A percentile compares a stretch with the other conserved stretches of the same genome.
Evolutionary conservation across 257 asterid genomes (phyloP).

Genomic region (Thymus quinquecostatus): DNA sequence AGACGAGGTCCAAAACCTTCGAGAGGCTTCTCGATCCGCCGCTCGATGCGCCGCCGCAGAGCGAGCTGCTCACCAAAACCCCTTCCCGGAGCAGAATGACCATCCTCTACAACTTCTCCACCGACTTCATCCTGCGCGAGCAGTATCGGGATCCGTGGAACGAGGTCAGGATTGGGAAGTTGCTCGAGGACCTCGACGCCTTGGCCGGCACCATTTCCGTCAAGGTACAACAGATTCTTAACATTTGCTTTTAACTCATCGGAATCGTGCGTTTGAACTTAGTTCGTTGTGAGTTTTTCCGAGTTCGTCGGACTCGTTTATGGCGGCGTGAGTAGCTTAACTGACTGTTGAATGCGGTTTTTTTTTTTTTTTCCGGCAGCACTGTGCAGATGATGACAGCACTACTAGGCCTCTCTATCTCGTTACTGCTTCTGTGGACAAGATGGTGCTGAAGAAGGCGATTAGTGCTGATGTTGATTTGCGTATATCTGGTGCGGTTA

Average conservation of each 20-base stretch:
- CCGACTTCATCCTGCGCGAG: conserved; percentile 76
- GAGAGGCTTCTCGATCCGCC: conserved; percentile 96
- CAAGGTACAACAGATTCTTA: conserved; percentile 50
- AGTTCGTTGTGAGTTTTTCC: background rate
- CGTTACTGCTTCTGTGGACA: conserved; percentile 95
- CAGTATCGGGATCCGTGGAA: conserved; percentile 98
- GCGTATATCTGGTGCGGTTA: conserved; percentile 83
- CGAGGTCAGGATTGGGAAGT: conserved; percentile 91
- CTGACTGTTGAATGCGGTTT: background rate
- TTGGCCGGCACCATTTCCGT: conserved; percentile 94
- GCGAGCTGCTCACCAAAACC: conserved; percentile 59
- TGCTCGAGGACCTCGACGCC: conserved; percentile 99
- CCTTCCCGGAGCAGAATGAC: conserved; percentile 74
- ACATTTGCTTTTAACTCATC: background rate
- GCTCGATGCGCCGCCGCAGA: conserved; percentile 95
- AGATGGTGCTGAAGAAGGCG: conserved; percentile 92
- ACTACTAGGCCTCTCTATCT: conserved; percentile 78
- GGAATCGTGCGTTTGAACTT: background rate
- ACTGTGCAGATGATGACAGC: conserved; percentile 85
- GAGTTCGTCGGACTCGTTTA: background rate
- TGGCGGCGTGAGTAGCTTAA: conserved; percentile 15
- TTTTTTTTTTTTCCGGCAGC: conserved; percentile 48
- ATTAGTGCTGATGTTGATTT: conserved; percentile 77
- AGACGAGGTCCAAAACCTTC: conserved; percentile 75
- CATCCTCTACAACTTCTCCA: conserved; percentile 70